These are phyloP conservation scores for Nakaseomyces sp. DNA, from an alignment of 1,139 yeast genomes.

Conservation along the genomic window DNA sequence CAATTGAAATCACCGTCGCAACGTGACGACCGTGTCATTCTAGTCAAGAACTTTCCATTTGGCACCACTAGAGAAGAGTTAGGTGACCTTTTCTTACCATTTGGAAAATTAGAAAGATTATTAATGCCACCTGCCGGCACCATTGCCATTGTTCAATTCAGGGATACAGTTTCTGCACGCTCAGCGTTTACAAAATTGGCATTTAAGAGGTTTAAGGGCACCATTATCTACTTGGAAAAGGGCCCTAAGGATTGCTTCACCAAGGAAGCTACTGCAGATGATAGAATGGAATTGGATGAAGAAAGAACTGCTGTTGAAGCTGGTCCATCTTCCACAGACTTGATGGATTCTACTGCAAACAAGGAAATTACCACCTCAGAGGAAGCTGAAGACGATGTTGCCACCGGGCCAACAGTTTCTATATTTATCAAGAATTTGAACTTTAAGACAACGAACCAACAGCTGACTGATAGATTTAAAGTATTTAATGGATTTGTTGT, in stretches of 20 bases:
- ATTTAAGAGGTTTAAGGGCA: slow-evolving; percentile 76
- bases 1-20: slow-evolving; percentile 41
- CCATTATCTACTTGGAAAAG: slow-evolving; percentile 81
- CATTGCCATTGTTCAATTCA: slow-evolving; percentile 87
- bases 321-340: slow-evolving; percentile 38
- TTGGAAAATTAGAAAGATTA: slow-evolving; percentile 71
- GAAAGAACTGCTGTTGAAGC: slow-evolving; percentile 35
- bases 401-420: slow-evolving; percentile 70
- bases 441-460: slow-evolving; percentile 61
- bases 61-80: slow-evolving; percentile 77
- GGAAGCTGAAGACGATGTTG: slow-evolving; percentile 38
- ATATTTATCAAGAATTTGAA: slow-evolving; percentile 87
- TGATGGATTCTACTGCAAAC: slow-evolving; percentile 32
- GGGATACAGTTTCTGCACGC: slow-evolving; percentile 77
- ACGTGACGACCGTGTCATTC: slow-evolving; percentile 70
- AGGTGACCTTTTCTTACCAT: slow-evolving; percentile 68
- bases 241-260: slow-evolving; percentile 82
- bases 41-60: slow-evolving; percentile 83
- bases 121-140: slow-evolving; percentile 97
- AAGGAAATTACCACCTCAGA: slow-evolving; percentile 27
- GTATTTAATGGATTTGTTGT: slow-evolving; percentile 69
- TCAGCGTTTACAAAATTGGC: slow-evolving; percentile 84
- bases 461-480: slow-evolving; percentile 54
- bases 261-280: slow-evolving; percentile 39
- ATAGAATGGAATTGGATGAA: slow-evolving; percentile 24